Evolutionary conservation across 768 basidiomycete genomes (phyloP), one percentile per base, ranked within the genome.

Genomic region (Floccularia luteovirens): DNA sequence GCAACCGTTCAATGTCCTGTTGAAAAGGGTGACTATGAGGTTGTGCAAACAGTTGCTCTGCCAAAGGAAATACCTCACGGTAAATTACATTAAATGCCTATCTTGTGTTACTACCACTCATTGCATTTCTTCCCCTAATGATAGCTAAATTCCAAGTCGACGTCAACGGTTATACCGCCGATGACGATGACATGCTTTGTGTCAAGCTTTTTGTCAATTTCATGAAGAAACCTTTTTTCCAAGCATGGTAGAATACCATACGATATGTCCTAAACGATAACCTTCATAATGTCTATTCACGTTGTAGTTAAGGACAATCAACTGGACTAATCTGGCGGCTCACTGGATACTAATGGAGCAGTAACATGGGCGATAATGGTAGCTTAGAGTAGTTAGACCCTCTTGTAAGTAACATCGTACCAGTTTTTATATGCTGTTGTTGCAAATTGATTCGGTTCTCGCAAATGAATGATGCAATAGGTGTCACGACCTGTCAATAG

Each of bases 61-160:
- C 96, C 96, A 10, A 86, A 73, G 50, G 91, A 98, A 63, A 93
- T 99, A 37, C 96, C 96, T 0, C 71, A 64, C 60, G 92, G 79
- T 78, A 43, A 40, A 68, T 50, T 16, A 14, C 39, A 21, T 20
- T 24, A 17, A 21, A n/a, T n/a, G n/a, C 3, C 33, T 20, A 36
- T 24, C 22, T 21, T 30, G 21, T 13, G 38, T 20, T 14, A 37
- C 30, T 31, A 35, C 46, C 39, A 31, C 47, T 41, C 33, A 39
- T 19, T 13, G 31, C 19, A 17, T 23, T 36, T 17, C 25, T n/a
- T n/a, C n/a, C n/a, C n/a, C n/a, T n/a, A n/a, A n/a, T n/a, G n/a
- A 22, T 51, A 97, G 94, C 92, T 63, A 93, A 89, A 55, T 96
- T 97, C 63, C 56, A 41, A 4, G 77, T 98, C 34, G 52, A 69